phyloP scores from a whole-genome alignment of 2,329 filamentous ascomycete genomes.

The Epichloe scottii region DNA sequence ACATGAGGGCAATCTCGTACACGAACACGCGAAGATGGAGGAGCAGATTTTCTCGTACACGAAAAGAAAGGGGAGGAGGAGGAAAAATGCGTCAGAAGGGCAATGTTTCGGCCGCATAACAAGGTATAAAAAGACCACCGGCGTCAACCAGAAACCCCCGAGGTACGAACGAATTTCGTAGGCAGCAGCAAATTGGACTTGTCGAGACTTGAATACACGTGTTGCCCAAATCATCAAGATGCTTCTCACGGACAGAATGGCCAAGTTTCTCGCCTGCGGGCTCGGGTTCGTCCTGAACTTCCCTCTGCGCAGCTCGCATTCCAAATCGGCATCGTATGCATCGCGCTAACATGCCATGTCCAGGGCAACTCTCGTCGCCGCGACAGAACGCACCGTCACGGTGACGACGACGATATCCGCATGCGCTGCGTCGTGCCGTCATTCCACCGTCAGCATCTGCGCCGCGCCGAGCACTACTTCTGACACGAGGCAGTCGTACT shows the following conservation, averaged over 20 bases:
- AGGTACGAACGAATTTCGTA: too few species aligned
- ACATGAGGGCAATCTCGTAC: neutral
- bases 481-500: neutral
- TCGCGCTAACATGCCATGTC: neutral
- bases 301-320: neutral
- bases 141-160: too few species aligned
- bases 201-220: too few species aligned
- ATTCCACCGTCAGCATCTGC: constrained; percentile 4
- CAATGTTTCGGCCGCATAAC: too few species aligned
- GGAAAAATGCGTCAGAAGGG: too few species aligned
- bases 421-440: constrained; percentile 17
- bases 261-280: neutral
- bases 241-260: neutral
- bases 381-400: constrained; percentile 17
- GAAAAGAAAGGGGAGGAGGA: too few species aligned
- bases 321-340: too few species aligned
- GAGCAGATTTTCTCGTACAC: neutral
- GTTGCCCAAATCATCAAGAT: neutral
- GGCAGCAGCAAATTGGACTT: too few species aligned
- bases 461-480: neutral
- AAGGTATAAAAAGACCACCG: too few species aligned
- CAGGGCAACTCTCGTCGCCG: constrained; percentile 14
- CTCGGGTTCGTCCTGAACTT: neutral
- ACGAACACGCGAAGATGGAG: neutral
- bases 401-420: constrained; percentile 18